Conservation (phyloP, 495 filamentous ascomycete species). For the Evernia prunastri region DNA sequence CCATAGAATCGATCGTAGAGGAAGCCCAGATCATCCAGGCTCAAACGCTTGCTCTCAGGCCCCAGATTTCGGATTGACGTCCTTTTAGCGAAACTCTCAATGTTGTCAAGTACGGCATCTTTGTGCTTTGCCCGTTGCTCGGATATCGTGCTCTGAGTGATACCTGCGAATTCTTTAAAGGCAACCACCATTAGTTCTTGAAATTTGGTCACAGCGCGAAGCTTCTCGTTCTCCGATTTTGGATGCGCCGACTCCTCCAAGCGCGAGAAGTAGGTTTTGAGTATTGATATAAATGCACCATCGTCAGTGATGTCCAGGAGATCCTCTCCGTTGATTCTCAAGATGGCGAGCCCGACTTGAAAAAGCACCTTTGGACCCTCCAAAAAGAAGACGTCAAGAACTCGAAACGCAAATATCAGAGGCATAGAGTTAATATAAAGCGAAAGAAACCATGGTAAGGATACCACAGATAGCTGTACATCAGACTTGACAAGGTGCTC, state of each 20-base stretch:
- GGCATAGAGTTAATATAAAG: conserved; percentile 99
- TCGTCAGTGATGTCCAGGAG: conserved; percentile 93
- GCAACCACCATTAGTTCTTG: conserved; percentile 98
- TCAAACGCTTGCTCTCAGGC: conserved; percentile 86
- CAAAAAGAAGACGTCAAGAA: conserved; percentile 95
- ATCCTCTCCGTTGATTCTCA: conserved; percentile 96
- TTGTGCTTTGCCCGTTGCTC: conserved; percentile 90
- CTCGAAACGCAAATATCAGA: conserved; percentile 90
- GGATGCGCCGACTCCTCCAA: conserved; percentile 95
- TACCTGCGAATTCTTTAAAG: conserved; percentile 93
- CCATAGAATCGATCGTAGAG: conserved; percentile 92
- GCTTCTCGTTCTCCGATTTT: conserved; percentile 84
- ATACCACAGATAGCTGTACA: conserved; percentile 97
- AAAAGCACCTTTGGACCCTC: conserved; percentile 97
- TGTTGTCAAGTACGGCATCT: conserved; percentile 82
- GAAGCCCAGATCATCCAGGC: conserved; percentile 73
- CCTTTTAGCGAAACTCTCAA: conserved; percentile 94
- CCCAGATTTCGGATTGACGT: conserved; percentile 94
- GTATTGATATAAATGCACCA: conserved; percentile 89
- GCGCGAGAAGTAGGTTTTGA: conserved; percentile 89
- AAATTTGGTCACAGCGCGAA: conserved; percentile 87
- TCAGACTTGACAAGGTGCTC: conserved; percentile 92
- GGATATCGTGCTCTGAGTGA: conserved; percentile 84
- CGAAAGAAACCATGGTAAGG: conserved; percentile 94
- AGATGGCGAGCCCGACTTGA: conserved; percentile 89